phyloP scores from a whole-genome alignment of 768 basidiomycete genomes.

The Cystobasidium ongulense region DNA sequence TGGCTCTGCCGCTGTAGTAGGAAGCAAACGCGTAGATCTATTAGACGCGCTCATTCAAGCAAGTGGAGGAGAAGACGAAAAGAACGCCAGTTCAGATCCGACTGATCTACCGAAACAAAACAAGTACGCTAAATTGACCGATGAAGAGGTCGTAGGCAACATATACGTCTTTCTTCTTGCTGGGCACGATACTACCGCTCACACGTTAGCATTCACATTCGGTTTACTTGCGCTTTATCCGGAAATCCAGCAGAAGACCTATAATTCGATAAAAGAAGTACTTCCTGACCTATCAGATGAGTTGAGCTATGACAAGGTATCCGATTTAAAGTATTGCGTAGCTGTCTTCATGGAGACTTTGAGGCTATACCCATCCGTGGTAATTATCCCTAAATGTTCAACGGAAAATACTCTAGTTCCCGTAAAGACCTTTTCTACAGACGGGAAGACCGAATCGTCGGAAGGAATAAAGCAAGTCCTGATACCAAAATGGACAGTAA shows the following conservation, averaged over 20 bases:
- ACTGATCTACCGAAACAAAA: constrained; percentile 17
- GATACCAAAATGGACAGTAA: not conserved
- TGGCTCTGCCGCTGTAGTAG: constrained; percentile 5
- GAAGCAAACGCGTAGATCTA: constrained; percentile 8
- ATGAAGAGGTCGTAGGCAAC: constrained; percentile 31
- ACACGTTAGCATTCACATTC: constrained; percentile 39
- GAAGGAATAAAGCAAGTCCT: constrained; percentile 20
- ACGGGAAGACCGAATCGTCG: not conserved
- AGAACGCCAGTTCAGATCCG: constrained; percentile 21
- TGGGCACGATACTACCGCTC: constrained; percentile 43
- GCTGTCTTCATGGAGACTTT: constrained; percentile 36
- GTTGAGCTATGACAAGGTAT: not conserved
- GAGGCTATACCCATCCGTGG: constrained; percentile 33
- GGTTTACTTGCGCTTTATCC: constrained; percentile 41
- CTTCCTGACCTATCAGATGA: constrained; percentile 15
- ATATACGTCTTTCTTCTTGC: constrained; percentile 42
- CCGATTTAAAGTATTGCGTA: constrained; percentile 16
- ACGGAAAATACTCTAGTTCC: constrained; percentile 31
- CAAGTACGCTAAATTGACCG: not conserved
- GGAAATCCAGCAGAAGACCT: constrained; percentile 37
- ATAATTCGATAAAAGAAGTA: constrained; percentile 27
- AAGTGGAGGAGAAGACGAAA: not conserved
- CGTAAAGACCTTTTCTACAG: constrained; percentile 8
- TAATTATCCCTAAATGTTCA: constrained; percentile 33
- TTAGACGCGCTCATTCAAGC: constrained; percentile 12